These are phyloP conservation scores for Blastobotrys chiropterorum DNA, from an alignment of 805 yeast species.

Conservation along the genomic window DNA sequence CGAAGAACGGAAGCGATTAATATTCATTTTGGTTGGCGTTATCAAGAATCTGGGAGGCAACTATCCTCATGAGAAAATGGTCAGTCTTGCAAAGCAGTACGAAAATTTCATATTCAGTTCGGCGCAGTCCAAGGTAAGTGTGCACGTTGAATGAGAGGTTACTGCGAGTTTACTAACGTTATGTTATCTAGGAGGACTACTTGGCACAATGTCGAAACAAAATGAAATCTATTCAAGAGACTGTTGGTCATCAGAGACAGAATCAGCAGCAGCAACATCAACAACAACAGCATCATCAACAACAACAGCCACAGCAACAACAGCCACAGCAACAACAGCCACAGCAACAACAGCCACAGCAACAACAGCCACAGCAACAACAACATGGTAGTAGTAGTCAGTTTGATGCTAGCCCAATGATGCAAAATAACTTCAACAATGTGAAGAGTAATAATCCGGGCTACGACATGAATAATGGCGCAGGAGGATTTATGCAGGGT, in stretches of 20 bases:
- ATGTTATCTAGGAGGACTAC: slow-evolving; percentile 16
- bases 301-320: background rate
- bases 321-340: slow-evolving; percentile 8
- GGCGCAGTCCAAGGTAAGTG: slow-evolving; percentile 27
- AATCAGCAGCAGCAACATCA: slow-evolving; percentile 20
- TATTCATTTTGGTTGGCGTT: slow-evolving; percentile 20
- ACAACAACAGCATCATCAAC: slow-evolving; percentile 13
- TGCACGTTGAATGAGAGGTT: background rate
- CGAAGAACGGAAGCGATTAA: slow-evolving; percentile 23
- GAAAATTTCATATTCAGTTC: slow-evolving; percentile 27
- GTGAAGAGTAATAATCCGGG: background rate
- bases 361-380: slow-evolving; percentile 14
- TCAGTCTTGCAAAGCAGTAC: slow-evolving; percentile 28
- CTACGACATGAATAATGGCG: slow-evolving; percentile 8
- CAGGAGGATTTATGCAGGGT: slow-evolving; percentile 19
- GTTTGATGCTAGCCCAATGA: background rate
- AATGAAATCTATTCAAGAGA: slow-evolving; percentile 9
- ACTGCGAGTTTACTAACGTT: background rate
- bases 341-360: slow-evolving; percentile 13
- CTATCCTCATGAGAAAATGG: slow-evolving; percentile 27
- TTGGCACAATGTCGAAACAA: slow-evolving; percentile 22
- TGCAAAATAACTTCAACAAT: slow-evolving; percentile 6
- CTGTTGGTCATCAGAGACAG: slow-evolving; percentile 15
- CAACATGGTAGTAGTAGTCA: slow-evolving; percentile 1
- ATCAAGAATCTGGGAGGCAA: background rate